phyloP scores from a whole-genome alignment of 129 eudicot species.

The Artemisia argyi region DNA sequence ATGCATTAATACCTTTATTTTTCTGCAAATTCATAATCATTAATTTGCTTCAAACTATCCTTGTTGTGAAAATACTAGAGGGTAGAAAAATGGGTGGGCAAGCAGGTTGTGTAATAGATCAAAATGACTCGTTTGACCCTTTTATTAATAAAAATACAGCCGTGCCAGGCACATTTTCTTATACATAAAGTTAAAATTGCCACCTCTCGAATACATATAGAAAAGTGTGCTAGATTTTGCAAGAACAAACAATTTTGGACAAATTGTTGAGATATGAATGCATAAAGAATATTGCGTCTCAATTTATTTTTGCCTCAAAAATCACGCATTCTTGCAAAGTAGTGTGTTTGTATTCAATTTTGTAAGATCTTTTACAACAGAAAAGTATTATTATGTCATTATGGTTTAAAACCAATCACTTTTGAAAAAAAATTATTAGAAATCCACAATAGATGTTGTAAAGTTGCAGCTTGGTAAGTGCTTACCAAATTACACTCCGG shows the following conservation, averaged over 20 bases:
- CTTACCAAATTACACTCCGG: slow-evolving; percentile 95
- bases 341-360: background rate
- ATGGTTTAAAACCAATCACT: background rate
- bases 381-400: background rate
- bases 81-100: background rate
- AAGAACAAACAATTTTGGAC: too few species aligned
- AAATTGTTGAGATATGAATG: background rate
- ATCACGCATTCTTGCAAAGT: slow-evolving; percentile 1
- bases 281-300: background rate
- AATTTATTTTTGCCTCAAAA: background rate
- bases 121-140: background rate
- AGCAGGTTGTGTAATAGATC: background rate
- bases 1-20: too few species aligned
- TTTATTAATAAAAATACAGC: background rate
- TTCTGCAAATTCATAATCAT: background rate
- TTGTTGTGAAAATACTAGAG: slow-evolving; percentile 4
- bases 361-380: too few species aligned
- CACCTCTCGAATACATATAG: too few species aligned
- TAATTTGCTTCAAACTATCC: background rate
- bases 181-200: too few species aligned
- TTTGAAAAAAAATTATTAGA: background rate
- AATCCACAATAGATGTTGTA: slow-evolving; percentile 16
- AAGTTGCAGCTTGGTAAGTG: slow-evolving; percentile 7
- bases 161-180: too few species aligned
- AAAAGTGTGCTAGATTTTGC: too few species aligned